Evolutionary conservation across 2,329 filamentous ascomycete genomes (phyloP), one percentile per base, ranked within the genome.

Genomic region (Fonsecaea monophora): DNA sequence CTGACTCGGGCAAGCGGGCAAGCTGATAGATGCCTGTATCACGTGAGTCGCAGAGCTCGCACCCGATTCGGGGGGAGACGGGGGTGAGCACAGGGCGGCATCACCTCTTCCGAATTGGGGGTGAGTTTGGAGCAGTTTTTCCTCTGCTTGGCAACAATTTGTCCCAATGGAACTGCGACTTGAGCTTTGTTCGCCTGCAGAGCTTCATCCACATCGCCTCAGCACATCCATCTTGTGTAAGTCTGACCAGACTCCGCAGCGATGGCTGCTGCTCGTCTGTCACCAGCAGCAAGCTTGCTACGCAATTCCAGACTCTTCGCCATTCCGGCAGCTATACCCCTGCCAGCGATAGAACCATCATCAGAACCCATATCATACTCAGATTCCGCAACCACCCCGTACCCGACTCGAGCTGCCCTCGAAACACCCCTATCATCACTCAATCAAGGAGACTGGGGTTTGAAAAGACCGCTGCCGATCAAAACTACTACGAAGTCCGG

Each of bases 231-330:
- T 8, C 21, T 58, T 30, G 60, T 38, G 21, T 54, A 59, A 60
- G 62, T 38, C 62, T 59, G 67, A 55, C 42, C 60, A 50, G 64
- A 34, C 42, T 64, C 71, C 67, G 74, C 69, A 73, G 74, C 74
- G 70, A 82, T 83, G 81, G 77, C 80, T 67, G 74, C 80, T 66
- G 76, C 76, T 64, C 79, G 79, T 71, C 69, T 83, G 68, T 89
- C 87, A 68, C 87, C 87, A 38, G 86, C 87, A 61, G 86, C 87
- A 62, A 85, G 85, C 69, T 85, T 98, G 72, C 86, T 98, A 75
- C 90, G 94, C 78, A 87, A 89, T 67, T 98, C 94, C 66, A 91
- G 94, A 72, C 86, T 98, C 73, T 98, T 98, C 81, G 90, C 94
- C 30, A 84, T 98, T 64, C 94, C 94, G 13, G 85, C 87, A 66